These are phyloP conservation scores for Phalaenopsis hybrid DNA, from an alignment of 116 monocot genomes.

Conservation along the genomic window DNA sequence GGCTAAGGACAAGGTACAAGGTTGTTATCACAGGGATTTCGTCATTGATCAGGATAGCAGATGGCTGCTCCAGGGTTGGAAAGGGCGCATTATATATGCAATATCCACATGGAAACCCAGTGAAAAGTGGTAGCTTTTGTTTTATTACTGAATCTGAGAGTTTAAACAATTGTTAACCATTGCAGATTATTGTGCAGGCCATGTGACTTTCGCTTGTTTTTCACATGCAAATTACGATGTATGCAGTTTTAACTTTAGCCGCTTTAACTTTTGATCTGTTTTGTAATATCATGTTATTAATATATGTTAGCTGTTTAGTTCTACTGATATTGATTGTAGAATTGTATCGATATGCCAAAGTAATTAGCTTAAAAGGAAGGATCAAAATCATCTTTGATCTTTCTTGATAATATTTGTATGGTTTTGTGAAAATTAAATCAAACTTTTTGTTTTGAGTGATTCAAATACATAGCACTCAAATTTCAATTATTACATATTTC, in stretches of 20 bases:
- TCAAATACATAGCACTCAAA: too few species aligned
- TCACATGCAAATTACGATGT: background rate
- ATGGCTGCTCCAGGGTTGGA: conserved; percentile 82
- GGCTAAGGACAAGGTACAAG: conserved; percentile 41
- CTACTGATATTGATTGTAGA: background rate
- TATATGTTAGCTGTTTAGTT: background rate
- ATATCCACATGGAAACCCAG: conserved; percentile 52
- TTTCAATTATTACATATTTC: too few species aligned
- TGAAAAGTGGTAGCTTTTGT: background rate
- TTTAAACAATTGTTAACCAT: background rate
- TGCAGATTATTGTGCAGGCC: background rate
- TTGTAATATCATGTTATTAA: background rate
- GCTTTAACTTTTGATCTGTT: too few species aligned
- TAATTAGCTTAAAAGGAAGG: background rate
- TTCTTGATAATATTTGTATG: background rate
- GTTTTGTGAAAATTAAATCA: too few species aligned
- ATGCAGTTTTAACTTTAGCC: background rate
- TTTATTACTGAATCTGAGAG: background rate
- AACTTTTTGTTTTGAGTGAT: too few species aligned
- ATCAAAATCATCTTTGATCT: background rate
- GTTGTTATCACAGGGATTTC: conserved; percentile 63
- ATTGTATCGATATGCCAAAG: too few species aligned
- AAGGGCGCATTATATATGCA: conserved; percentile 51
- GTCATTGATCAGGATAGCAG: conserved; percentile 43
- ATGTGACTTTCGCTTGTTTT: background rate